Percentiles rank a stretch among this genome's conserved stretches.
These are phyloP conservation scores for Limonium bicolor DNA, from an alignment of 148 eudicot genomes.

Conservation along the genomic window DNA sequence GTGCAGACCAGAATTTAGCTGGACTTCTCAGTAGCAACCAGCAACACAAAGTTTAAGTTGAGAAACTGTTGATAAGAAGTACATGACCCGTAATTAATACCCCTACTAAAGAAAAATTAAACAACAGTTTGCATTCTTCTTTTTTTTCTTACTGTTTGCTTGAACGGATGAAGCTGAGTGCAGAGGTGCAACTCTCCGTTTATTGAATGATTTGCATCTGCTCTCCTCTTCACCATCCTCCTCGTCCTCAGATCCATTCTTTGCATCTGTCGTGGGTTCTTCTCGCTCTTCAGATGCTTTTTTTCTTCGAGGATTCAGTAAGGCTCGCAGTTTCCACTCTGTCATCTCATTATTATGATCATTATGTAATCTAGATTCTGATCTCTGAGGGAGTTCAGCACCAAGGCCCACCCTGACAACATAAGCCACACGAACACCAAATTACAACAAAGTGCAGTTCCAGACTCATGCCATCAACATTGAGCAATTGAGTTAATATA, in stretches of 20 bases:
- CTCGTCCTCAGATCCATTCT: conserved; percentile 22
- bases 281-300: conserved; percentile 23
- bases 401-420: conserved; percentile 89
- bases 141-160: too few species aligned
- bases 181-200: conserved; percentile 33
- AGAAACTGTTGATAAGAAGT: too few species aligned
- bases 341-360: conserved; percentile 30
- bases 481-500: background rate
- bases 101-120: too few species aligned
- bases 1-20: too few species aligned
- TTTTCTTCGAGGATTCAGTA: conserved; percentile 32
- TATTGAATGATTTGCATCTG: conserved; percentile 46
- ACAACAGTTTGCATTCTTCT: too few species aligned
- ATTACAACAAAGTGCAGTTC: too few species aligned
- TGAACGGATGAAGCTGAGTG: too few species aligned
- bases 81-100: too few species aligned
- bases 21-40: too few species aligned
- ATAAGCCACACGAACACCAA: too few species aligned
- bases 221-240: conserved; percentile 50
- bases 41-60: too few species aligned
- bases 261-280: conserved; percentile 15
- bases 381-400: conserved; percentile 41
- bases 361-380: conserved; percentile 15
- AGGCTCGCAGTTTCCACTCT: conserved; percentile 46
- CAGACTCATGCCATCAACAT: background rate